Evolutionary conservation across 164 flowering plant species (phyloP).

Genomic region (Houttuynia cordata): DNA sequence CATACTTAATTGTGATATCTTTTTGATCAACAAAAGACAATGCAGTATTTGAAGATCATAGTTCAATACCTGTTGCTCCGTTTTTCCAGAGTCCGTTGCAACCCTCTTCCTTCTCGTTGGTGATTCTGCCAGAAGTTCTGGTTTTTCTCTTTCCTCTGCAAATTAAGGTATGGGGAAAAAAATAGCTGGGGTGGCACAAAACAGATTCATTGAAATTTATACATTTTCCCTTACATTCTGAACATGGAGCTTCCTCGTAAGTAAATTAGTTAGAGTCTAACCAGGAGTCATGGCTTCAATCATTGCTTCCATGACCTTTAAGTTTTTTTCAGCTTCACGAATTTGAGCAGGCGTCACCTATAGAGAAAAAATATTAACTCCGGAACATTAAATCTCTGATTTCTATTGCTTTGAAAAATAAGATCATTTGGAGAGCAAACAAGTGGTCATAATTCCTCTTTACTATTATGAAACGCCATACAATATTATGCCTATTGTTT

Average conservation of each 20-base stretch:
- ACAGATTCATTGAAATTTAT: background rate
- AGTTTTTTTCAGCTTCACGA: constrained; percentile 93
- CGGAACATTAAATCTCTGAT: background rate
- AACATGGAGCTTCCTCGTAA: background rate
- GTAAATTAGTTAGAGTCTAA: constrained; percentile 5
- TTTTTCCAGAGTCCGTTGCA: constrained; percentile 82
- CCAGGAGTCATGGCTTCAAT: constrained; percentile 97
- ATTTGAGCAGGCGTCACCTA: constrained; percentile 92
- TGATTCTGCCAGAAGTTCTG: constrained; percentile 88
- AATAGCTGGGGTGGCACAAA: background rate
- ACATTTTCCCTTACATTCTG: background rate
- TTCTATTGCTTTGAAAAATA: background rate
- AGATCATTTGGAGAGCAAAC: background rate
- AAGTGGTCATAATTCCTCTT: background rate
- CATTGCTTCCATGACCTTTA: constrained; percentile 84
- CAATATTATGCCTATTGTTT: background rate
- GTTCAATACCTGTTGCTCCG: constrained; percentile 72
- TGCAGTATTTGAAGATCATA: background rate
- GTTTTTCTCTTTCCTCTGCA: constrained; percentile 96
- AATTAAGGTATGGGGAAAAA: background rate
- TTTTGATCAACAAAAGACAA: background rate
- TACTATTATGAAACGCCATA: background rate
- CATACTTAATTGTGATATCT: background rate
- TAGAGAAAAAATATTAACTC: background rate
- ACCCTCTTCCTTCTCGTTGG: constrained; percentile 75